Evolutionary conservation across 352 stramenopile species (phyloP), one percentile per base, ranked within the genome.

Genomic region (Phytophthora ramorum): DNA sequence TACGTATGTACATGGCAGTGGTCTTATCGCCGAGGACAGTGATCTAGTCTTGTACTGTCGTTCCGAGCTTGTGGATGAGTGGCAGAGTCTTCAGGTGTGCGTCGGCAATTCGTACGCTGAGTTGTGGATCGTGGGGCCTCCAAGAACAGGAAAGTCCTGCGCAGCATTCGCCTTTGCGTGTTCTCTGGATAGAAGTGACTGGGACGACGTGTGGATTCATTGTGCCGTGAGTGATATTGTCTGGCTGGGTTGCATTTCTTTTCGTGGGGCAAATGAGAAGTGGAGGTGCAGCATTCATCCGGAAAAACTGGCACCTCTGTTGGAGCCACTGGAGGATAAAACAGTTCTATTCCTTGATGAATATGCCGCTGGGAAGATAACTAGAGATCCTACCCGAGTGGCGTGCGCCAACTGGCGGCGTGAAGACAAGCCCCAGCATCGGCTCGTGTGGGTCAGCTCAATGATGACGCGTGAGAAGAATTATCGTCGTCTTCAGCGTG

Each of bases 161-260:
- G 30, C 49, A 12, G 50, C 50, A n/a, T 56, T 67, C 9, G 49
- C 59, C 12, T 67, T 61, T 56, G 59, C 50, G 1, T 67, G 49
- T 28, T 67, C 41, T 45, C 43, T 67, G 16, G 37, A 61, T 7
- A 41, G 59, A 51, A 22, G 22, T 26, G 40, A 13, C 5, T 59
- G 58, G 58, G 26, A 67, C 34, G 34, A 61, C 22, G 7, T 66
- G 58, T 66, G 48, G 58, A 53, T 60, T 34, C 30, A 48, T 16
- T 54, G 47, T 9, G n/a, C 6, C 16, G 37, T 6, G 1, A 20
- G 37, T 38, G 34, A 38, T n/a, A 2, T 38, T 16, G 37, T 44
- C 37, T 9, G 14, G 37, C 10, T 1, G 40, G 7, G 17, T 13
- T 66, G 41, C 30, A 49, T 60, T 54, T 40, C 47, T 20, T 54